Conservation (phyloP, 2,329 filamentous ascomycete genomes). For the Capronia americana region DNA sequence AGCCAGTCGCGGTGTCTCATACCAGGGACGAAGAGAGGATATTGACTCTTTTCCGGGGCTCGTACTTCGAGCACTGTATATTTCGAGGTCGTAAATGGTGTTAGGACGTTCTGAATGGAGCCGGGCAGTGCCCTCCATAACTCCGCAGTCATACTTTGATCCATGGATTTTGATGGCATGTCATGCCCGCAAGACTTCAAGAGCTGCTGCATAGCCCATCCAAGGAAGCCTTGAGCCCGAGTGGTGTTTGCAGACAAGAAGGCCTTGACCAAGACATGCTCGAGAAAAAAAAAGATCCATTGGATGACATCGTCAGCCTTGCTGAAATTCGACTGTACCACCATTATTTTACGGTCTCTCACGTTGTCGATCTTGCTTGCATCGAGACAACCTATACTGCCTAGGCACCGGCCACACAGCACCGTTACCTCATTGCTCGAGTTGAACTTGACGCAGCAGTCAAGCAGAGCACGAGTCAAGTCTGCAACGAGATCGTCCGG, state of each 20-base stretch:
- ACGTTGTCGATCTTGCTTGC: constrained; percentile 84
- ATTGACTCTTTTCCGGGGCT: constrained; percentile 59
- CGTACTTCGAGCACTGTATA: constrained; percentile 68
- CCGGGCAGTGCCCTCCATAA: constrained; percentile 78
- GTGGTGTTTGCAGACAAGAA: constrained; percentile 91
- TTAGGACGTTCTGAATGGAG: constrained; percentile 77
- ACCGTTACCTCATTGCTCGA: constrained; percentile 70
- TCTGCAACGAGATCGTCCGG: constrained; percentile 75
- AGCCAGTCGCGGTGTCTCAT: constrained; percentile 82
- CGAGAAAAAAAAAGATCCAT: constrained; percentile 83
- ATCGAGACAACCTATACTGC: constrained; percentile 88
- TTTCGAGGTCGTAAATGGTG: constrained; percentile 83
- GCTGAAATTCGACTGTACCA: constrained; percentile 87
- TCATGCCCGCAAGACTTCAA: constrained; percentile 74
- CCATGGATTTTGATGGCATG: constrained; percentile 47
- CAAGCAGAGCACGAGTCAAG: constrained; percentile 78
- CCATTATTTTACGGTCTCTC: constrained; percentile 78
- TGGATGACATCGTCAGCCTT: constrained; percentile 77
- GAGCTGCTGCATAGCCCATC: constrained; percentile 92
- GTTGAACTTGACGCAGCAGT: constrained; percentile 83
- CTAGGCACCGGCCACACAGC: constrained; percentile 81
- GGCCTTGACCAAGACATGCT: constrained; percentile 85
- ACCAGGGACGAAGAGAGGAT: constrained; percentile 74
- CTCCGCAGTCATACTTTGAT: constrained; percentile 25
- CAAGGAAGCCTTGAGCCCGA: constrained; percentile 85